Base-by-base conservation (phyloP, 2,329 filamentous ascomycete species). In the Sporothrix pallida region DNA sequence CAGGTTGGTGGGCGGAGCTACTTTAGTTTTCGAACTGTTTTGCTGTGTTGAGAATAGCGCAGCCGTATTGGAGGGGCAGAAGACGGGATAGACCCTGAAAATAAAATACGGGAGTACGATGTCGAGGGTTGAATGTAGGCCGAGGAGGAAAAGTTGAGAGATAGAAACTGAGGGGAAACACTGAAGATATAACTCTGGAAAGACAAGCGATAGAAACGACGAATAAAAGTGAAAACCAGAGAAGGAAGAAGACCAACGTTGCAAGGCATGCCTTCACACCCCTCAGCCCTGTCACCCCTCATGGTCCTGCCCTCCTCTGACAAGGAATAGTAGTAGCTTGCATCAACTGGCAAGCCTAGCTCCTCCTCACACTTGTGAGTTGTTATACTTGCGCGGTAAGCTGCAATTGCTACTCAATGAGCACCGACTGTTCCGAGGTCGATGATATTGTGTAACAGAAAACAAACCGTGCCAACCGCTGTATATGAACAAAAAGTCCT, bases 21-120 rank as follows among this genome's bases (percentile, higher is more conserved):
- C 46, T 56, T 69, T 52, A 48, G 62, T 48, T 46, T 48, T 46
- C 20, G 9, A 46, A 52, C 63, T 37, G 31, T 5, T 44, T 68
- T 68, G 67, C 67, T 69, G 46, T 37, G 65, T 69, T 56, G 50
- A 70, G 67, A 37, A 56, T 56, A 70, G 67, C 67, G 67, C 50
- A 70, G 31, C 50, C 46, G 52, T 46, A 13, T 37, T 10, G 65
- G 65, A 68, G 65, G 65, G 65, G 46, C 65, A 68, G 62, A n/a
- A 10, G 10, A 68, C 8, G 65, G 20, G 15, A 42, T 7, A 54
- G 48, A 37, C 46, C 48, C 26, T 42, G 48, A 54, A 13, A 69
- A 13, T 23, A n/a, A 13, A 69, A 13, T 23, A n/a, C 8, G 52
- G 20, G 3, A 23, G 13, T 17, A 52, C 15, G 12, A 7, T 52